Base-by-base conservation (phyloP, 768 basidiomycete genomes). In the Hygrophorus russula region DNA sequence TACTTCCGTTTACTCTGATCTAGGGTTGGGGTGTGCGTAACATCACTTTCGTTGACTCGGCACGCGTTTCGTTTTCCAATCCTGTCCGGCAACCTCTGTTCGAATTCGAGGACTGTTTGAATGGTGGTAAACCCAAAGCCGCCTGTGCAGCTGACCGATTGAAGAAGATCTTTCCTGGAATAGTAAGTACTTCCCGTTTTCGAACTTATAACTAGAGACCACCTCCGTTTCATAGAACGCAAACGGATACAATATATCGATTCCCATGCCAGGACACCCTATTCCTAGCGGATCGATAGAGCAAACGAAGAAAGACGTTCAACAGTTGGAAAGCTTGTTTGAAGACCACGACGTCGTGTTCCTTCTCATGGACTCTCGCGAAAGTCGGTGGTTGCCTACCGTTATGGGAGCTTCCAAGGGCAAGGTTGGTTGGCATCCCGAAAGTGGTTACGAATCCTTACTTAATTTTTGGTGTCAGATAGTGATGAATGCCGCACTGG, bases 261-360 rank as follows among this genome's bases (percentile, higher is more conserved):
- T 98, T 50, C 94, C 94, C 6, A 98, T 99, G 93, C 96, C 96
- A 0, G 96, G 96, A 0, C 96, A 99, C 56, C 94, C 93, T 0
- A 72, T 97, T 44, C 77, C 89, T 3, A 67, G 69, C 0, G 62
- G 65, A 0, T 71, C 69, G 0, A 57, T 80, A 4, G 70, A 69
- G 2, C 73, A 80, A 52, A 68, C 75, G 0, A 71, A 75, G 55
- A 67, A 68, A n/a, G 82, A 90, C 49, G 78, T 97, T 0, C 62
- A 63, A 27, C 66, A 69, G 51, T 72, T 99, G 7, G 90, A 93
- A 53, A 58, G 69, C 18, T 73, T 98, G 12, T 71, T 98, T 45
- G 80, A 85, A 24, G 67, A 70, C 13, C 94, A 99, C 55, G 96
- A 99, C 55, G 93, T 71, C 0, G 70, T 97, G 2, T 98, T 92